Conservation (phyloP, 805 yeast genomes). For the Candida rishiriensis region DNA sequence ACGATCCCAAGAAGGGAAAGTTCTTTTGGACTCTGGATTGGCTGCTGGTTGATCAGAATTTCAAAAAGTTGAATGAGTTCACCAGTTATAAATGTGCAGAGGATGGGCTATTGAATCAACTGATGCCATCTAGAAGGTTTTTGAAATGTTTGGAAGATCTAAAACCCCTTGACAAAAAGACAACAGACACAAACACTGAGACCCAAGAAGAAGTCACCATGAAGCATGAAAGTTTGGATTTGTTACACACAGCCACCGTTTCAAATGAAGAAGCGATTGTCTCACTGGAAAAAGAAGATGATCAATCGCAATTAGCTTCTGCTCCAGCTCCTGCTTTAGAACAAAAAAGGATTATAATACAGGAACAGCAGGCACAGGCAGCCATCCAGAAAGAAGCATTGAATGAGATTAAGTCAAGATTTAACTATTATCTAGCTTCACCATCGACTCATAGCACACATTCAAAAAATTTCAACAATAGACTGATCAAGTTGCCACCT, state of each 20-base stretch:
- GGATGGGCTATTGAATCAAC: constrained; percentile 28
- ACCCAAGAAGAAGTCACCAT: not conserved
- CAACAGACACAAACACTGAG: not conserved
- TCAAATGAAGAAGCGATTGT: not conserved
- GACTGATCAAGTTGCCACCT: constrained; percentile 35
- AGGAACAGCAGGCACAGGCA: constrained; percentile 1
- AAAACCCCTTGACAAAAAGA: too few species aligned
- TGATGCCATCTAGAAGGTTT: constrained; percentile 38
- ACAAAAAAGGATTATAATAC: not conserved
- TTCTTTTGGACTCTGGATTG: constrained; percentile 83
- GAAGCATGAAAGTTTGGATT: too few species aligned
- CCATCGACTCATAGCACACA: constrained; percentile 1
- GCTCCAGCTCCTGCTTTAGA: not conserved
- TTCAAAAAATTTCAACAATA: constrained; percentile 13
- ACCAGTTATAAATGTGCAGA: constrained; percentile 42
- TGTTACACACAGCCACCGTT: too few species aligned
- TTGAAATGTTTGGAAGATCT: constrained; percentile 32
- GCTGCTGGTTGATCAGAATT: constrained; percentile 36
- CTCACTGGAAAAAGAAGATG: not conserved
- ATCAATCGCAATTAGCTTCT: not conserved
- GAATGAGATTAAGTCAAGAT: constrained; percentile 1
- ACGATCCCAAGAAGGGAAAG: constrained; percentile 55
- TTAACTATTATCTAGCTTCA: constrained; percentile 9
- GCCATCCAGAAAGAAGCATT: constrained; percentile 1
- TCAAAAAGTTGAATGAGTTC: constrained; percentile 11